Evolutionary conservation across 2,329 filamentous ascomycete species (phyloP), one percentile per base, ranked within the genome.

Genomic region (Sporothrix inflata): DNA sequence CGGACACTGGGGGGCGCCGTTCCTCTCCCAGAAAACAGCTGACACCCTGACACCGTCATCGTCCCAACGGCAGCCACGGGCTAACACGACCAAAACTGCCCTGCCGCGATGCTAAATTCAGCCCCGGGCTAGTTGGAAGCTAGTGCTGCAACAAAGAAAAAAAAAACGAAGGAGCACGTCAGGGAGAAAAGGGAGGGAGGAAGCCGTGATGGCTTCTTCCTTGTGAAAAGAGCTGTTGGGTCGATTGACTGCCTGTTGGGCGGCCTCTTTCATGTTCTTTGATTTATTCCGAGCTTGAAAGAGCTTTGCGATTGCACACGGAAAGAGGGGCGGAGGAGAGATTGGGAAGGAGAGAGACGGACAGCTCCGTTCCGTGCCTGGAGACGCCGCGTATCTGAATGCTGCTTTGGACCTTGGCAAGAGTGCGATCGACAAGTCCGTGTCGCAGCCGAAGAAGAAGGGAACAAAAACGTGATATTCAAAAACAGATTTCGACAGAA

Each of bases 81-180:
- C n/a, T n/a, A 3, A 19, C 5, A 53, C n/a, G 49, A 7, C 47
- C 2, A 53, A 57, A 34, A 34, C 53, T 57, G 53, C 53, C 53
- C 49, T 53, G 49, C 49, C 49, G 49, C 21, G 49, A 53, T 24
- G 49, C 53, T 34, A 57, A 57, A 34, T 57, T 57, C 53, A 34
- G 53, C 53, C 53, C 27, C 14, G n/a, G 11, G 53, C 53, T 57
- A 34, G 53, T 57, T n/a, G 27, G 19, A 7, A 34, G 14, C 53
- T 57, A 57, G 53, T 30, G 53, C 24, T 30, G 21, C 53, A 57
- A 34, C 27, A 30, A 57, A 57, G 27, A 57, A 7, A 57, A 55
- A 30, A 9, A 55, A 27, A 7, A 27, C 14, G 9, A 55, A 30
- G 4, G 14, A 57, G 14, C 24, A 34, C 53, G 27, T 34, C 53